Conservation (phyloP, 2,329 filamentous ascomycete genomes). For the Aspergillus quadricinctus region DNA sequence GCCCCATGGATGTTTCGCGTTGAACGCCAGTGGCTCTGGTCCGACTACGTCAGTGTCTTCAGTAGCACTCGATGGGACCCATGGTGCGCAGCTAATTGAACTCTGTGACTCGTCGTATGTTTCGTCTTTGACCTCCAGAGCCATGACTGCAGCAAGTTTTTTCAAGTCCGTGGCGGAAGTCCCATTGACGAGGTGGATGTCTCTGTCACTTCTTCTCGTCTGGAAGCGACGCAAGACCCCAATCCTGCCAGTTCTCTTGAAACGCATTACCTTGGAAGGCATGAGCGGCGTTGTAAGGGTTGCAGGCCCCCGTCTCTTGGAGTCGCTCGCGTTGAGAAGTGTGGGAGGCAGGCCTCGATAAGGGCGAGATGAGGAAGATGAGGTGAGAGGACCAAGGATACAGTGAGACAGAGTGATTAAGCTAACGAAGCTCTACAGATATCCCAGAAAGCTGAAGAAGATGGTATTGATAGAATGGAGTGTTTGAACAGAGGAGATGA, state of each 20-base stretch:
- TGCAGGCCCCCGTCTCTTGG: background rate
- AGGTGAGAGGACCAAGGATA: background rate
- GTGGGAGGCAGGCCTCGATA: background rate
- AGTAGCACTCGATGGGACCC: background rate
- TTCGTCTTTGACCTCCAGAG: background rate
- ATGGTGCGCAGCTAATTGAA: background rate
- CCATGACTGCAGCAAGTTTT: background rate
- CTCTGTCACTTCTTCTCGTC: constrained; percentile 12
- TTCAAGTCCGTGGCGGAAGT: background rate
- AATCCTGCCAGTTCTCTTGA: background rate
- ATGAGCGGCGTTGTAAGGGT: background rate
- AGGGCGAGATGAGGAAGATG: background rate
- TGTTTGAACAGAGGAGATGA: background rate
- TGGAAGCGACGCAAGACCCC: constrained; percentile 9
- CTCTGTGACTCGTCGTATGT: background rate
- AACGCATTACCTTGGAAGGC: background rate
- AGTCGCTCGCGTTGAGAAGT: background rate
- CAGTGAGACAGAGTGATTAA: background rate
- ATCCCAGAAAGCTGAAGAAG: background rate
- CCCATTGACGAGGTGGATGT: constrained; percentile 3
- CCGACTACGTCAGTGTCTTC: background rate
- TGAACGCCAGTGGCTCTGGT: constrained; percentile 5
- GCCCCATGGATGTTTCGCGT: constrained; percentile 25
- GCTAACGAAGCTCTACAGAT: background rate
- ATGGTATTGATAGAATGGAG: background rate